Base-by-base conservation (phyloP, 1,284 basidiomycete genomes). In the Somion occarium region DNA sequence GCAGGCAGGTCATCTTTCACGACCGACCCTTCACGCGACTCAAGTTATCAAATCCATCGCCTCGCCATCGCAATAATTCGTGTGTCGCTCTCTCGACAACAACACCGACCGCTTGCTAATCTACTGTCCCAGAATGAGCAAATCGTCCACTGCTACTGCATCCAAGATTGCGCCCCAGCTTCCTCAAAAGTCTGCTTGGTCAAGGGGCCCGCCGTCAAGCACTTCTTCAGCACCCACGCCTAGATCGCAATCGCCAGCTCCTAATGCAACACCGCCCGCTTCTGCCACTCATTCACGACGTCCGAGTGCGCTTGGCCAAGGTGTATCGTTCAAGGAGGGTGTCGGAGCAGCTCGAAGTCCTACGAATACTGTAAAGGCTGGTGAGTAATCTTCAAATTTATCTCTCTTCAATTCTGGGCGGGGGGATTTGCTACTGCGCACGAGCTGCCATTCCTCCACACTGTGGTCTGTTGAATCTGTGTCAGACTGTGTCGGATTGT, bases 1-100 rank as follows among this genome's bases (percentile, higher is more conserved):
- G 87, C 87, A 88, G 87, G 87, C 86, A 89, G 86, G 86, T 89
- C 86, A 80, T 78, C 80, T 77, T 80, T 85, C 77, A 85, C 83
- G 85, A 85, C 86, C 80, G 79, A 75, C 73, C 45, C 79, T 74
- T 65, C 66, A 65, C 81, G 73, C 80, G 75, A 80, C 74, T 76
- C 3, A 34, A 34, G 7, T 34, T 34, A 41, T 76, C 72, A 68
- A 61, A 53, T 61, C 69, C 70, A 73, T 67, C 64, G 54, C 59
- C 58, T 7, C 30, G 57, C 59, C 66, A 70, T 65, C 65, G 61
- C 58, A 61, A 69, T 70, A 74, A 76, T 80, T 83, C 81, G 79
- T 83, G 59, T 60, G 78, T 78, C 46, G 54, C 53, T 56, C 42
- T 52, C 48, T 56, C 38, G 38, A 39, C 47, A 22, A 49, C 47